Conservation (phyloP, 2,329 filamentous ascomycete species). For the Microdochium trichocladiopsis region DNA sequence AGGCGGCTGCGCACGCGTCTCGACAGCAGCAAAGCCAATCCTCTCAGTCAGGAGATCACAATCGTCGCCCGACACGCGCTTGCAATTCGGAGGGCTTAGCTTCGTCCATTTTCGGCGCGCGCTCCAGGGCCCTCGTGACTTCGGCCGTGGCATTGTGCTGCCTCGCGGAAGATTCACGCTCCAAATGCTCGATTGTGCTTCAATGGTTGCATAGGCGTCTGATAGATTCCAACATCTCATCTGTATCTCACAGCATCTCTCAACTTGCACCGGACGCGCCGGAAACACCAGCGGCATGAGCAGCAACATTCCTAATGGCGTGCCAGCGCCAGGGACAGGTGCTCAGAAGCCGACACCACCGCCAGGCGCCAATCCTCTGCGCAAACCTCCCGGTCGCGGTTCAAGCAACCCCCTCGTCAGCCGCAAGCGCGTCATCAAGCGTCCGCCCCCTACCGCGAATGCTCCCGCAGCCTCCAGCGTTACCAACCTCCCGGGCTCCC, state of each 20-base stretch:
- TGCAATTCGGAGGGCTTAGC: too few relatives aligned
- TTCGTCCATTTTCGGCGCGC: too few relatives aligned
- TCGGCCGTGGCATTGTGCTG: neutral
- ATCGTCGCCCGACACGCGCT: too few relatives aligned
- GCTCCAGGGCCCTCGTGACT: too few relatives aligned
- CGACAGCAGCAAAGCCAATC: too few relatives aligned
- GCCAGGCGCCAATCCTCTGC: constrained; percentile 28
- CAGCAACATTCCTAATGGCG: constrained; percentile 13
- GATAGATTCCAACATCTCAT: neutral
- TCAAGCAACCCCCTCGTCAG: constrained; percentile 54
- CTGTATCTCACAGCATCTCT: neutral
- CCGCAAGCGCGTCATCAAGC: constrained; percentile 41
- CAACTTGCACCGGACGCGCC: too few relatives aligned
- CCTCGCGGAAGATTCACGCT: constrained; percentile 8
- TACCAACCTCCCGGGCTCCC: constrained; percentile 1
- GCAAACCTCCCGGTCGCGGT: constrained; percentile 34
- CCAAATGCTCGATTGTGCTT: constrained; percentile 9
- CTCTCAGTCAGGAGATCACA: too few relatives aligned
- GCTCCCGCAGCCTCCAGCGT: constrained; percentile 4
- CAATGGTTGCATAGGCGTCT: neutral
- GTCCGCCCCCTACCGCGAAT: constrained; percentile 22
- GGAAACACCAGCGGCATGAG: constrained; percentile 22
- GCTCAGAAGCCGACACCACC: constrained; percentile 38
- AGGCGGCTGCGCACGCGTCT: too few relatives aligned
- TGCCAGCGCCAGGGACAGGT: constrained; percentile 34